Percentiles rank a stretch among this genome's conserved stretches.
Evolutionary conservation across 2,329 filamentous ascomycete species (phyloP).

Genomic region (Diaporthe helianthi): DNA sequence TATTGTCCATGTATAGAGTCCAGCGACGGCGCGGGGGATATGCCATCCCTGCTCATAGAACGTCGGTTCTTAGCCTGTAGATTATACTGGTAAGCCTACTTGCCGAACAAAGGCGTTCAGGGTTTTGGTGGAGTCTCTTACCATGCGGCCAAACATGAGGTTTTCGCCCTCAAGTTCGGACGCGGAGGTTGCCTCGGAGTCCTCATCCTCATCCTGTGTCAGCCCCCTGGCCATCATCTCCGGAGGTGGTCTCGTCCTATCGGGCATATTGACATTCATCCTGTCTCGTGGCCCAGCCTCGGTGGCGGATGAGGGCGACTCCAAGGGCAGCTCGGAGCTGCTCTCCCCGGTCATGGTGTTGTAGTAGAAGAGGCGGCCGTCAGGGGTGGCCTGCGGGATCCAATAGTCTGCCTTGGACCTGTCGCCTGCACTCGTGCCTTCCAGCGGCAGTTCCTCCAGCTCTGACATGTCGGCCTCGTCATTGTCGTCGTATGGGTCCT

Average conservation of each 20-base stretch:
- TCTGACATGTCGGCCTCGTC: slow-evolving; percentile 53
- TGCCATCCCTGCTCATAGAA: slow-evolving; percentile 68
- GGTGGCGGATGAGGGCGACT: slow-evolving; percentile 80
- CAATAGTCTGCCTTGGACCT: slow-evolving; percentile 94
- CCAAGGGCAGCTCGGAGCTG: slow-evolving; percentile 91
- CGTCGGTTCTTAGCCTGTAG: slow-evolving; percentile 66
- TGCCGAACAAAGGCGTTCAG: background rate
- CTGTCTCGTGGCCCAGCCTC: slow-evolving; percentile 89
- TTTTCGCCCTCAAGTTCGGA: slow-evolving; percentile 84
- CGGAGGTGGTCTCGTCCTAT: slow-evolving; percentile 86
- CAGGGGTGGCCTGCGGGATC: slow-evolving; percentile 96
- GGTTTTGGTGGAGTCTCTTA: slow-evolving; percentile 50
- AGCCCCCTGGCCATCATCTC: slow-evolving; percentile 89
- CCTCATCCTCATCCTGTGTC: slow-evolving; percentile 86
- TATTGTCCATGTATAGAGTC: slow-evolving; percentile 82
- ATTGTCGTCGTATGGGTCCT: slow-evolving; percentile 68
- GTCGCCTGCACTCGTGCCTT: slow-evolving; percentile 66
- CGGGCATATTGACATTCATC: slow-evolving; percentile 86
- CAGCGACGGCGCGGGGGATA: slow-evolving; percentile 89
- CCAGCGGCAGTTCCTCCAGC: slow-evolving; percentile 66
- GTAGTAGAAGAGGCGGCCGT: slow-evolving; percentile 95
- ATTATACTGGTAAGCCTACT: slow-evolving; percentile 10
- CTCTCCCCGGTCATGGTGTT: slow-evolving; percentile 97
- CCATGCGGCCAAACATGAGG: slow-evolving; percentile 71
- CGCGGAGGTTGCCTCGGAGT: slow-evolving; percentile 83